Percentiles rank a stretch among this genome's conserved stretches.
Conservation (phyloP, 352 stramenopile genomes). For the Globisporangium iwayamae region DNA sequence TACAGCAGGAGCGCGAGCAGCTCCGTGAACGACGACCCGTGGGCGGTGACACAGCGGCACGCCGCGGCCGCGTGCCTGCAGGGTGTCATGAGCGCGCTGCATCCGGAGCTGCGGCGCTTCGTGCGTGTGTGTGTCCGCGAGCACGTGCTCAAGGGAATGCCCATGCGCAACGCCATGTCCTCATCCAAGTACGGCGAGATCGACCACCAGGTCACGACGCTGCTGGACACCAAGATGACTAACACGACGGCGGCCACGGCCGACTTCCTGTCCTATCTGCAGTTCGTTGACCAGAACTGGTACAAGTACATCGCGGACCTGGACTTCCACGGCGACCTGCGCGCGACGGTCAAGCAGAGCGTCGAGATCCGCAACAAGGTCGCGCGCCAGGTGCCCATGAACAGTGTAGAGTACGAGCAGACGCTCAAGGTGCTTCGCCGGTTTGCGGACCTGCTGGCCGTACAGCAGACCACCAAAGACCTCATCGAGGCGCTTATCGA, state of each 20-base stretch:
- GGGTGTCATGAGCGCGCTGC: slow-evolving; percentile 11
- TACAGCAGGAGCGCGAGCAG: slow-evolving; percentile 3
- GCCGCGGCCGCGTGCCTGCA: slow-evolving; percentile 6
- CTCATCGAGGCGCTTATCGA: slow-evolving; percentile 8
- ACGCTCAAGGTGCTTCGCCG: slow-evolving; percentile 9
- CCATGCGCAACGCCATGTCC: slow-evolving; percentile 10
- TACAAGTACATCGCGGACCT: slow-evolving; percentile 10
- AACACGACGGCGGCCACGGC: slow-evolving; percentile 1
- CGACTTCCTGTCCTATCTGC: slow-evolving; percentile 9
- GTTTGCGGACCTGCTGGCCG: slow-evolving; percentile 7
- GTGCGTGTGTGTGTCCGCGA: slow-evolving; percentile 13
- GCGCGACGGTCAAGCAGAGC: slow-evolving; percentile 7
- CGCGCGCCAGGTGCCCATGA: slow-evolving; percentile 3
- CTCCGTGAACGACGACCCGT: slow-evolving; percentile 3
- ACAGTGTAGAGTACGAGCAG: neutral
- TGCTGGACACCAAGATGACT: slow-evolving; percentile 8
- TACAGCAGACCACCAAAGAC: slow-evolving; percentile 10
- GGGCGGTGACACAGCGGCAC: slow-evolving; percentile 4
- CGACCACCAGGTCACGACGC: slow-evolving; percentile 4
- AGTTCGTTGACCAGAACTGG: slow-evolving; percentile 11
- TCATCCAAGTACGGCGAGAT: slow-evolving; percentile 9
- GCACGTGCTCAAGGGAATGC: slow-evolving; percentile 10
- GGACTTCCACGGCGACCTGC: slow-evolving; percentile 13
- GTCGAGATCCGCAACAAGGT: slow-evolving; percentile 12
- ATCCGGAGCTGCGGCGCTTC: slow-evolving; percentile 12